A percentile compares a stretch with the other conserved stretches of the same genome.
Evolutionary conservation across 2,329 filamentous ascomycete genomes (phyloP).

Genomic region (Lomentospora prolificans): DNA sequence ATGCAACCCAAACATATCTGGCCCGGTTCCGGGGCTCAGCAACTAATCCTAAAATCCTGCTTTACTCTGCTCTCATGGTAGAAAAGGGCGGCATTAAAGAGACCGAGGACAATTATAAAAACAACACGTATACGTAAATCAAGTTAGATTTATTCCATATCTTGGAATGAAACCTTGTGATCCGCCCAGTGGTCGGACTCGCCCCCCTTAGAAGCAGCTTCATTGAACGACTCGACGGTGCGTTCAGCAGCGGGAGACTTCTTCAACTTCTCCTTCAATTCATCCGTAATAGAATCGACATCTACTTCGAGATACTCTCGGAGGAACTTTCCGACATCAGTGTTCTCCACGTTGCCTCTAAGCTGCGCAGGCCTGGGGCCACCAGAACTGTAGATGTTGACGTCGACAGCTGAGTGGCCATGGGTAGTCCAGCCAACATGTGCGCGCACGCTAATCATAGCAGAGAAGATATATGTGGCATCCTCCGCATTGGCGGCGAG

Average conservation of each 20-base stretch:
- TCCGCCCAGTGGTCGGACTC: slow-evolving; percentile 19
- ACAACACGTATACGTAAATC: too few relatives aligned
- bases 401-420: slow-evolving; percentile 86
- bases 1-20: too few relatives aligned
- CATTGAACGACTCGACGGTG: background rate
- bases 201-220: slow-evolving; percentile 34
- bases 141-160: background rate
- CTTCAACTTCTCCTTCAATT: slow-evolving; percentile 49
- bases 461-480: slow-evolving; percentile 55
- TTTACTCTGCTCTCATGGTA: too few relatives aligned
- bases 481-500: slow-evolving; percentile 50
- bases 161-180: background rate
- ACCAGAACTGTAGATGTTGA: slow-evolving; percentile 85
- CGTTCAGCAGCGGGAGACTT: background rate
- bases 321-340: slow-evolving; percentile 77
- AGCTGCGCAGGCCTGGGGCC: slow-evolving; percentile 55
- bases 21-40: too few relatives aligned
- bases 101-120: too few relatives aligned
- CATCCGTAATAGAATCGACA: slow-evolving; percentile 65
- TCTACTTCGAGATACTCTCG: slow-evolving; percentile 70
- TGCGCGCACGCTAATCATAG: slow-evolving; percentile 78
- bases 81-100: too few relatives aligned
- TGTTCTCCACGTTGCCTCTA: slow-evolving; percentile 88
- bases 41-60: too few relatives aligned
- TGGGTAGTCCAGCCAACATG: slow-evolving; percentile 93